Percentiles rank a stretch among this genome's conserved stretches.
These are phyloP conservation scores for Juglanconis oblonga DNA, from an alignment of 2,329 filamentous ascomycete genomes.

Conservation along the genomic window DNA sequence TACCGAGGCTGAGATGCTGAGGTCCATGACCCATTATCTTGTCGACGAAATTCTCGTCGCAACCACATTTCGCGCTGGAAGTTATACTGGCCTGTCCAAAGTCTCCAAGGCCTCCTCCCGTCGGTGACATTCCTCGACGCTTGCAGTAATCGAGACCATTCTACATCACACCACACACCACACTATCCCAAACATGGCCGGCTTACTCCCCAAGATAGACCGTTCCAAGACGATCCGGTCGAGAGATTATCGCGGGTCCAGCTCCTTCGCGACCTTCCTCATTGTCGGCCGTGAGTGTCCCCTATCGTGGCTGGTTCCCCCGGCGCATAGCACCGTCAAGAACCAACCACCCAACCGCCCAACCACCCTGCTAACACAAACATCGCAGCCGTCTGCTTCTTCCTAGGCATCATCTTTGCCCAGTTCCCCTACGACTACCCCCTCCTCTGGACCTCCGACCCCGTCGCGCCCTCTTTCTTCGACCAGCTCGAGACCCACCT, in stretches of 20 bases:
- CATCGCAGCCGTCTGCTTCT: slow-evolving; percentile 79
- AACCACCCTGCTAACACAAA: background rate
- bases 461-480: slow-evolving; percentile 67
- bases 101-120: background rate
- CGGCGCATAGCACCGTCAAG: background rate
- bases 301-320: slow-evolving; percentile 9
- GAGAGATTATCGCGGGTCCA: slow-evolving; percentile 55
- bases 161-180: background rate
- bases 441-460: slow-evolving; percentile 73
- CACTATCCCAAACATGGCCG: slow-evolving; percentile 10
- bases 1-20: background rate
- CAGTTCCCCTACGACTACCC: slow-evolving; percentile 95
- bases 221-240: slow-evolving; percentile 57
- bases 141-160: background rate
- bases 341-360: slow-evolving; percentile 19
- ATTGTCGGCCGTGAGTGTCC: slow-evolving; percentile 80
- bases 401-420: slow-evolving; percentile 96
- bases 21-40: background rate
- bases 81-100: background rate
- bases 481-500: slow-evolving; percentile 86
- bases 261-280: slow-evolving; percentile 91
- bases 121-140: background rate
- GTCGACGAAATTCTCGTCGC: background rate
- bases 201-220: slow-evolving; percentile 34
- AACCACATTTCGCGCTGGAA: background rate